These are phyloP conservation scores for Hymenoscyphus scutula DNA, from an alignment of 2,329 filamentous ascomycete genomes.

Conservation along the genomic window DNA sequence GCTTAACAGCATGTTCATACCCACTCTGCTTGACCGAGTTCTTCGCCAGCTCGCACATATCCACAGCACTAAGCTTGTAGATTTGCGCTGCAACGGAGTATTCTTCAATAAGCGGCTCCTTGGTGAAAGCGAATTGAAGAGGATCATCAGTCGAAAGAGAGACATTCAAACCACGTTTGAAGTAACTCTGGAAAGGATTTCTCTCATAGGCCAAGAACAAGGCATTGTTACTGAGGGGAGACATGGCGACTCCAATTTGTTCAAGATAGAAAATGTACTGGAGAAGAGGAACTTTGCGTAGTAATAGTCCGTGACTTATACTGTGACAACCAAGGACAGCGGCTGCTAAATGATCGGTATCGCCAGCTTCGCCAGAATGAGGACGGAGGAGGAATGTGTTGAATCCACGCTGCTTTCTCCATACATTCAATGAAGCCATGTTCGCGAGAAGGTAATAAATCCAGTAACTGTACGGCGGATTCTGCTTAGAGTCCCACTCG, in stretches of 20 bases:
- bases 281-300: slow-evolving; percentile 89
- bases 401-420: slow-evolving; percentile 87
- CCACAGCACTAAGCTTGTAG: slow-evolving; percentile 93
- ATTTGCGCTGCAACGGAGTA: slow-evolving; percentile 98
- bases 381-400: slow-evolving; percentile 92
- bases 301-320: slow-evolving; percentile 89
- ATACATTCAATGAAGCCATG: slow-evolving; percentile 86
- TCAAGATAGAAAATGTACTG: slow-evolving; percentile 98
- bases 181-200: slow-evolving; percentile 95
- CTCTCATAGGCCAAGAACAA: slow-evolving; percentile 94
- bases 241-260: slow-evolving; percentile 98
- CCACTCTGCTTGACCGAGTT: slow-evolving; percentile 94
- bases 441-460: slow-evolving; percentile 97
- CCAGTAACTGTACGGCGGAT: slow-evolving; percentile 98
- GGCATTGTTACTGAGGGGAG: slow-evolving; percentile 96
- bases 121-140: slow-evolving; percentile 96
- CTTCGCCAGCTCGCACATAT: slow-evolving; percentile 98
- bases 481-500: slow-evolving; percentile 87
- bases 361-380: slow-evolving; percentile 94
- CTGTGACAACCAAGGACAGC: slow-evolving; percentile 92
- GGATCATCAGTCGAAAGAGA: slow-evolving; percentile 96
- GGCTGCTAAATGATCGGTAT: slow-evolving; percentile 92
- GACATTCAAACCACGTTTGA: slow-evolving; percentile 90
- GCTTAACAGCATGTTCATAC: slow-evolving; percentile 85
- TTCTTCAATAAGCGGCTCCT: slow-evolving; percentile 96